Evolutionary conservation across 306 rosid species (phyloP).

Genomic region (Prunus mume): DNA sequence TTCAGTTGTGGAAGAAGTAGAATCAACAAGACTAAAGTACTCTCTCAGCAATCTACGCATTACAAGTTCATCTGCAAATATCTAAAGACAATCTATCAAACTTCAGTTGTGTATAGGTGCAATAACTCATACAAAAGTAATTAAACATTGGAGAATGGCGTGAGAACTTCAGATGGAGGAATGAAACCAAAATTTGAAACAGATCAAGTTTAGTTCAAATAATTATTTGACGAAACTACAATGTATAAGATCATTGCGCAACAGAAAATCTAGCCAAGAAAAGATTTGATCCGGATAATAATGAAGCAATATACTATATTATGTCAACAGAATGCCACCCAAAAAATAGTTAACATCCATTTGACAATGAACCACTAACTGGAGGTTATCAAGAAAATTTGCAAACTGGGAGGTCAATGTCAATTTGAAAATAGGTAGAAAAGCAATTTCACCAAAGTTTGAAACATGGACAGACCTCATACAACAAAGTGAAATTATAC

Average conservation of each 20-base stretch:
- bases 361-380: too few relatives aligned
- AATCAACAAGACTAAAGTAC: slow-evolving; percentile 50
- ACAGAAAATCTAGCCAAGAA: not conserved
- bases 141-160: not conserved
- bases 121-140: slow-evolving; percentile 18
- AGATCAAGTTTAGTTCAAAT: not conserved
- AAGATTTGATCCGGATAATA: not conserved
- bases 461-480: too few relatives aligned
- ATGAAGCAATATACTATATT: not conserved
- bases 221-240: not conserved
- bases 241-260: not conserved
- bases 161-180: not conserved
- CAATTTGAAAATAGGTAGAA: too few relatives aligned
- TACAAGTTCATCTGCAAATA: slow-evolving; percentile 73
- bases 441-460: too few relatives aligned
- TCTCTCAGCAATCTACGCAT: slow-evolving; percentile 52
- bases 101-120: slow-evolving; percentile 29
- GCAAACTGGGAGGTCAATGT: too few relatives aligned
- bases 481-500: too few relatives aligned
- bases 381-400: too few relatives aligned
- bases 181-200: not conserved
- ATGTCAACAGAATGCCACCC: not conserved
- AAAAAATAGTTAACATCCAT: not conserved
- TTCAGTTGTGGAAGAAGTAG: slow-evolving; percentile 38
- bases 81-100: slow-evolving; percentile 46